A percentile compares a stretch with the other conserved stretches of the same genome.
Conservation (phyloP, 257 asterid genomes). For the Solanum etuberosum region DNA sequence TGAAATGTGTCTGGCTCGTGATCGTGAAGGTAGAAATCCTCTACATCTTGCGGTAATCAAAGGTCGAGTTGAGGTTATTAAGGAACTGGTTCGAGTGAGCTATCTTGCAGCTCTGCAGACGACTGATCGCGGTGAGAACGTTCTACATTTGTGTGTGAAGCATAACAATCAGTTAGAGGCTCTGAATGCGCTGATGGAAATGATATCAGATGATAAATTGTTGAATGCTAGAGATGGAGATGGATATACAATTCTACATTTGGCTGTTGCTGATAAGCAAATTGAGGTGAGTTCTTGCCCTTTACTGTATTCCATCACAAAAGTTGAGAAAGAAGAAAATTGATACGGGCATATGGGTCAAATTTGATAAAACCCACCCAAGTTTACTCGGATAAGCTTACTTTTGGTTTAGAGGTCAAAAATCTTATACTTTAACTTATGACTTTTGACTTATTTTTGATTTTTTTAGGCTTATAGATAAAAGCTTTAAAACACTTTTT, state of each 20-base stretch:
- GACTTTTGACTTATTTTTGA: no score
- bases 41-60: slow-evolving; percentile 29
- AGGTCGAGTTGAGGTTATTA: slow-evolving; percentile 22
- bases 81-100: slow-evolving; percentile 3
- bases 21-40: slow-evolving; percentile 22
- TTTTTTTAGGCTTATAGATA: no score
- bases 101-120: slow-evolving; percentile 15
- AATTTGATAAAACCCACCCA: not conserved
- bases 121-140: slow-evolving; percentile 1
- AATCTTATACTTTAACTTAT: no score
- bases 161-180: slow-evolving; percentile 15
- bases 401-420: no score
- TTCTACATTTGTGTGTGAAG: slow-evolving; percentile 40
- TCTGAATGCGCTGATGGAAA: slow-evolving; percentile 4
- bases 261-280: slow-evolving; percentile 26
- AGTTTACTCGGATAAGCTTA: not conserved
- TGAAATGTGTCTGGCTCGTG: slow-evolving; percentile 11
- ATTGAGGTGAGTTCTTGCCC: slow-evolving; percentile 5
- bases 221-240: slow-evolving; percentile 16
- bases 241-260: slow-evolving; percentile 22
- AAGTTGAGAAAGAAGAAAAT: not conserved
- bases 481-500: no score
- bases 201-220: not conserved
- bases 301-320: not conserved
- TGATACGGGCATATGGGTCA: not conserved